Percentiles rank a stretch among this genome's conserved stretches.
Evolutionary conservation across 371 early-diverging fungal species (phyloP).

Genomic region (Quaeritorhiza haematococci): DNA sequence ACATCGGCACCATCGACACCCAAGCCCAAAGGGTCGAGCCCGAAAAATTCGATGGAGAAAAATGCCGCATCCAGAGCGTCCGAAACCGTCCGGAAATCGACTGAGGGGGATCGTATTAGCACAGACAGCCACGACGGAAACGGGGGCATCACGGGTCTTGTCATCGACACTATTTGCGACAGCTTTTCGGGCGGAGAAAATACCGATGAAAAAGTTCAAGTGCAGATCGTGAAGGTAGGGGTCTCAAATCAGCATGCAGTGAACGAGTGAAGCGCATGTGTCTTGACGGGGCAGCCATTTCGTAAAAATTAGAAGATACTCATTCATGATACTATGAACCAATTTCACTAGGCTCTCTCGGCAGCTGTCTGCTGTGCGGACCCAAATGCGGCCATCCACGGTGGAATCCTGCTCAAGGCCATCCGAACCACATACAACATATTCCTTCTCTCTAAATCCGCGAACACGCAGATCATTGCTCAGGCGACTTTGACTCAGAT

Average conservation of each 20-base stretch:
- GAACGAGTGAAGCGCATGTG: too few relatives aligned
- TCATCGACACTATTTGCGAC: slow-evolving; percentile 44
- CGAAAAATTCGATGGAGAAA: too few relatives aligned
- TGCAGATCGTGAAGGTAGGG: slow-evolving; percentile 67
- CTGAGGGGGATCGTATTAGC: background rate
- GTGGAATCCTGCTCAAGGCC: slow-evolving; percentile 70
- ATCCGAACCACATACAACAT: slow-evolving; percentile 61
- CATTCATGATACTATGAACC: too few relatives aligned
- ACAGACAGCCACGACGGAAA: slow-evolving; percentile 7
- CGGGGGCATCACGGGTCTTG: slow-evolving; percentile 31
- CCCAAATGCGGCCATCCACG: slow-evolving; percentile 58
- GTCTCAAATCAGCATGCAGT: background rate
- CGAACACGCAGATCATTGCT: slow-evolving; percentile 77
- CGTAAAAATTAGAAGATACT: too few relatives aligned
- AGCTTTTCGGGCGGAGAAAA: slow-evolving; percentile 52
- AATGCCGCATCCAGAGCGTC: too few relatives aligned
- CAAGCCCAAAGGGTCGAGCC: background rate
- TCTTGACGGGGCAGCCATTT: too few relatives aligned
- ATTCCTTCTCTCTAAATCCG: slow-evolving; percentile 56
- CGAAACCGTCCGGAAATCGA: background rate
- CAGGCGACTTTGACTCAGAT: slow-evolving; percentile 87
- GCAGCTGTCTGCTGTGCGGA: slow-evolving; percentile 72
- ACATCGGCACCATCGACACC: background rate
- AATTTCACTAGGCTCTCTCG: slow-evolving; percentile 62
- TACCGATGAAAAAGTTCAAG: slow-evolving; percentile 69